Base-by-base conservation (phyloP, 495 filamentous ascomycete genomes). In the Neurospora intermedia region DNA sequence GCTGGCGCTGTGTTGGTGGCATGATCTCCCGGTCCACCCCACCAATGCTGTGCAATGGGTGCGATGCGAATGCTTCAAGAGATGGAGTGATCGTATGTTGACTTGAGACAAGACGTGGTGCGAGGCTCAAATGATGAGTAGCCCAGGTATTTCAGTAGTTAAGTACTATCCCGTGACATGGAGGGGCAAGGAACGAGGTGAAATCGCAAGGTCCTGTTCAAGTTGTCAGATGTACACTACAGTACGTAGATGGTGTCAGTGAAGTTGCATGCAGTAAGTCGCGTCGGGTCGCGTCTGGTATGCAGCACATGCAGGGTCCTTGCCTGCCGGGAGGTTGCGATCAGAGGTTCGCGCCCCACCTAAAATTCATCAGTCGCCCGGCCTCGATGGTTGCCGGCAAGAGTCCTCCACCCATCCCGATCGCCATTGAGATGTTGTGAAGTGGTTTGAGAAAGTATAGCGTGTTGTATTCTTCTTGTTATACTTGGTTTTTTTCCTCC, bases 351-450 rank as follows among this genome's bases (percentile, higher is more conserved):
- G 43, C 40, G 78, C 76, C 74, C 78, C 79, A 80, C 79, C 72
- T 70, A 77, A 80, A 80, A 76, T 74, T 69, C 69, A 69, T 77
- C 73, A 39, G 70, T 72, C 70, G 74, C 71, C 71, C 48, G 48
- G 4, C 31, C 31, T 41, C 27, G 31, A 69, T 59, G 39, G 39
- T 75, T 71, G 72, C 54, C 54, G 54, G 54, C 27, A 66, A 66
- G 23, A 66, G 54, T 66, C 54, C 54, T 66, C 54, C 54, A 66
- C 54, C 71, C 48, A 43, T 48, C n/a, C 46, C 27, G 18, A 41
- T 71, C 20, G 40, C 43, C 45, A 31, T 42, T 46, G 31, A 72
- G 71, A 27, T 27, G n/a, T 23, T 69, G 71, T 40, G 71, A 69
- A 27, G 27, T 48, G 71, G 31, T 40, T 41, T 66, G 71, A 38